Evolutionary conservation across 2,329 filamentous ascomycete genomes (phyloP), one percentile per base, ranked within the genome.

Genomic region (Fusarium redolens): DNA sequence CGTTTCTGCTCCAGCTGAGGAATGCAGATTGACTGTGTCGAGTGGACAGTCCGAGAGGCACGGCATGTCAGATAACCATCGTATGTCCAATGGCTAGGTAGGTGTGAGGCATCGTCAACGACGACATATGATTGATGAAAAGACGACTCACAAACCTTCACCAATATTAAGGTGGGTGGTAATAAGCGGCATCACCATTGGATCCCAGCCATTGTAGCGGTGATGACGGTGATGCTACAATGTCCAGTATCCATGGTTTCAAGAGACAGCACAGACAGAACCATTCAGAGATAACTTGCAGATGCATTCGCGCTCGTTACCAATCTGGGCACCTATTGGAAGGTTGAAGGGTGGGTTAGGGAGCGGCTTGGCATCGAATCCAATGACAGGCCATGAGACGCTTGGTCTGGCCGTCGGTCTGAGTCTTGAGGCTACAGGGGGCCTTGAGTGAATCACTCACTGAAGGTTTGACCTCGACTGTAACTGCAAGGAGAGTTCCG

Each of bases 231-330:
- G 63, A 71, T 71, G 70, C 63, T 69, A 72, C 63, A 41, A 54
- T 48, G 40, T 31, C 33, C 51, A 57, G 20, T 41, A 28, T 22
- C 33, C 41, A 40, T 41, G 44, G 41, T 50, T 50, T 68, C 47
- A 37, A 50, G 44, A 62, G 40, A 61, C 25, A 51, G 33, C 38
- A 38, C 41, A 43, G 51, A 33, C 48, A 48, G 44, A 59, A 38
- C 45, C 45, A 47, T 52, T 54, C 47, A 54, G 47, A 59, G 38
- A 57, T 45, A 60, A 40, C 50, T 41, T 59, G 38, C 44, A 52
- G 65, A 56, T 64, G 61, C 69, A 70, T 72, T 76, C 76, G 76
- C 76, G 75, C 69, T 75, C 75, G 77, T 78, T 77, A 68, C 76
- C 76, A 50, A 66, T 72, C 72, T 68, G 58, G 76, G 75, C 54